Conservation (phyloP, 83 land plant genomes). For the Diphasiastrum complanatum region DNA sequence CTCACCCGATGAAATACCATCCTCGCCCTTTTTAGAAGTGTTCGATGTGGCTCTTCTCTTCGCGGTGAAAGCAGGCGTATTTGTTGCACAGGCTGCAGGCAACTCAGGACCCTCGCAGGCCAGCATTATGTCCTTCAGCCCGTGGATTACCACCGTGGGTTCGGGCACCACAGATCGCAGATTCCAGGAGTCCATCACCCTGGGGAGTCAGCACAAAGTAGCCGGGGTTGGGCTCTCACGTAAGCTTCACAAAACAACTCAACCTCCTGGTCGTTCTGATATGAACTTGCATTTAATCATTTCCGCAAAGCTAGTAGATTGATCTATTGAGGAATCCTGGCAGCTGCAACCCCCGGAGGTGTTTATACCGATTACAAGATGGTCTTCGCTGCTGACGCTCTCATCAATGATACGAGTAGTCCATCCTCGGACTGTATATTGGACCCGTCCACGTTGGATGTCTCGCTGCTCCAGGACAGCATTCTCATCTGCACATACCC, state of each 20-base stretch:
- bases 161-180: neutral
- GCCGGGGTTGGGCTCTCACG: slow-evolving; percentile 5
- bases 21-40: neutral
- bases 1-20: no score
- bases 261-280: neutral
- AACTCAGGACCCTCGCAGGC: neutral
- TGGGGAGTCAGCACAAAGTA: neutral
- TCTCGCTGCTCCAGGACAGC: slow-evolving; percentile 12
- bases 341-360: no score
- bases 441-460: neutral
- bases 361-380: no score
- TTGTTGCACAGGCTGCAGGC: slow-evolving; percentile 6
- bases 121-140: neutral
- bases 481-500: slow-evolving; percentile 61
- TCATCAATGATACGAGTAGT: no score
- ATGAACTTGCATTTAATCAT: neutral
- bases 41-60: slow-evolving; percentile 1
- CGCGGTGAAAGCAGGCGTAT: slow-evolving; percentile 3
- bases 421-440: neutral
- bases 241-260: neutral
- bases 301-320: neutral
- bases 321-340: neutral
- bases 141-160: slow-evolving; percentile 9
- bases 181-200: neutral
- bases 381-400: no score